A percentile compares a stretch with the other conserved stretches of the same genome.
These are phyloP conservation scores for Termitomyces sp. DNA, from an alignment of 768 basidiomycete genomes.

Conservation along the genomic window DNA sequence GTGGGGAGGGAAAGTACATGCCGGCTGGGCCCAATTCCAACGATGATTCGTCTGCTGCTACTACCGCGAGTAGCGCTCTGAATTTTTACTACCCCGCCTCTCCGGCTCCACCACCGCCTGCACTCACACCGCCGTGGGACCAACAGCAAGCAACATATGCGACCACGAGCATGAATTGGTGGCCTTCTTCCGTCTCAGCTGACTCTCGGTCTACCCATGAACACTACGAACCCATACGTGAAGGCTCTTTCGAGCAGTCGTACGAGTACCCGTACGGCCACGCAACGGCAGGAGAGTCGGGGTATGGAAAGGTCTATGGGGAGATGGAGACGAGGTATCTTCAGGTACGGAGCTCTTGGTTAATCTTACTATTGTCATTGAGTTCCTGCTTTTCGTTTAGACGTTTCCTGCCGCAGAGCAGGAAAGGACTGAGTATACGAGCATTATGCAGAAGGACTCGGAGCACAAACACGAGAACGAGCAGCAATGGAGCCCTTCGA, in stretches of 20 bases:
- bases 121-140: neutral
- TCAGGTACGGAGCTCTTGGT: neutral
- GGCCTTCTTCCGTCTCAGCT: neutral
- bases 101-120: neutral
- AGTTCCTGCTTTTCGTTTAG: neutral
- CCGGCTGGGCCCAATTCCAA: too few species aligned
- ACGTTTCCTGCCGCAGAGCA: neutral
- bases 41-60: neutral
- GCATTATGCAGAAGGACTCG: neutral
- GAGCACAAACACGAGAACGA: neutral
- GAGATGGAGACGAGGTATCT: neutral
- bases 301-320: neutral
- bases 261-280: neutral
- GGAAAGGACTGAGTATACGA: neutral
- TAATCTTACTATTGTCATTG: neutral
- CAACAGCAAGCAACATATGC: neutral
- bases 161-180: neutral
- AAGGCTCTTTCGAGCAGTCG: neutral
- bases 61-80: neutral
- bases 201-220: neutral
- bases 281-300: neutral
- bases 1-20: neutral
- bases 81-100: neutral
- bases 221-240: neutral
- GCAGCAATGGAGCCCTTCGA: neutral